Evolutionary conservation across 129 eudicot genomes (phyloP).

Genomic region (Tagetes patula): DNA sequence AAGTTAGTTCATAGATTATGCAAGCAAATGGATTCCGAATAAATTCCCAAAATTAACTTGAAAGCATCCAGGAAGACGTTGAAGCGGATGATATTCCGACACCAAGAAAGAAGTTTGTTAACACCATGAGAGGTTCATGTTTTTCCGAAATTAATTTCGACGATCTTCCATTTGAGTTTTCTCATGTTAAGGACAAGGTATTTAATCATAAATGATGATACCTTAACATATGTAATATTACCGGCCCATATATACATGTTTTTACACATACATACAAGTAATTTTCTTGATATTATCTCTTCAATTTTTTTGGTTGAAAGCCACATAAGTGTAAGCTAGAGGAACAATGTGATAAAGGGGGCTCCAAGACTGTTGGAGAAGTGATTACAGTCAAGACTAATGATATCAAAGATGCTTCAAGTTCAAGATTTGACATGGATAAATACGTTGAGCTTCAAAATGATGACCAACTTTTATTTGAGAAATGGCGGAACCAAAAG

Average conservation of each 20-base stretch:
- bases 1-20: background rate
- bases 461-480: constrained; percentile 48
- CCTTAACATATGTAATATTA: background rate
- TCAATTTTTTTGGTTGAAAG: background rate
- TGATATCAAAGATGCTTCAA: constrained; percentile 25
- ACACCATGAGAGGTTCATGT: constrained; percentile 59
- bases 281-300: background rate
- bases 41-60: background rate
- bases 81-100: constrained; percentile 21
- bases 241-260: background rate
- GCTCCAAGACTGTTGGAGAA: constrained; percentile 42
- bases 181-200: constrained; percentile 31
- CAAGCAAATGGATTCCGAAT: background rate
- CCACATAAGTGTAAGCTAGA: constrained; percentile 34
- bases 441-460: constrained; percentile 37
- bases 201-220: background rate
- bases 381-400: constrained; percentile 29
- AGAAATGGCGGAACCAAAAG: constrained; percentile 43
- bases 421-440: constrained; percentile 41
- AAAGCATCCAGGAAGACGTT: background rate
- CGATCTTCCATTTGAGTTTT: constrained; percentile 66
- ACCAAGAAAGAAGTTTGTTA: constrained; percentile 58
- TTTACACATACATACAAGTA: background rate
- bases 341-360: constrained; percentile 51
- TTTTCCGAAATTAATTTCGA: constrained; percentile 64